Conservation (phyloP, 805 yeast species). For the Ogataea corticis region DNA sequence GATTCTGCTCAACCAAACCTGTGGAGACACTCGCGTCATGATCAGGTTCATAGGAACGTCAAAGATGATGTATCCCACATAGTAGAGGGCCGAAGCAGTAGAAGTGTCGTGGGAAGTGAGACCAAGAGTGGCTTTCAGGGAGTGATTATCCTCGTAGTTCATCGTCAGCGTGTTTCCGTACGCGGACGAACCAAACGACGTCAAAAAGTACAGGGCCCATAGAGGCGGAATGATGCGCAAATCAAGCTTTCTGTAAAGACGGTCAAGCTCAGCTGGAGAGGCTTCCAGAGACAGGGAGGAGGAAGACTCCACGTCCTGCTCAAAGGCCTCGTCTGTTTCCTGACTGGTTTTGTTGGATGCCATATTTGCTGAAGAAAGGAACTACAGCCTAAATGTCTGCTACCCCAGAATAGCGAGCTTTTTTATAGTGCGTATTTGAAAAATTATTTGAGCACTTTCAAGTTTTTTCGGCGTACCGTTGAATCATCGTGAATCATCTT, state of each 20-base stretch:
- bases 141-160: slow-evolving; percentile 64
- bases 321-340: too few relatives aligned
- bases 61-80: slow-evolving; percentile 79
- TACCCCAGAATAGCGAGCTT: neutral
- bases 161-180: slow-evolving; percentile 81
- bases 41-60: slow-evolving; percentile 86
- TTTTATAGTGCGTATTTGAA: neutral
- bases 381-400: too few relatives aligned
- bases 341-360: too few relatives aligned
- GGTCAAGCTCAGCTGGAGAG: slow-evolving; percentile 38
- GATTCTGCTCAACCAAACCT: slow-evolving; percentile 80
- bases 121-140: slow-evolving; percentile 51
- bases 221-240: slow-evolving; percentile 75
- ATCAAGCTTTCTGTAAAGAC: slow-evolving; percentile 63
- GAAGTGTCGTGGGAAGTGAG: slow-evolving; percentile 60
- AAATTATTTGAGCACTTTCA: too few relatives aligned
- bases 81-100: slow-evolving; percentile 77
- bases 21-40: slow-evolving; percentile 84
- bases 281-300: too few relatives aligned
- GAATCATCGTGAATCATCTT: slow-evolving; percentile 18
- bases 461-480: slow-evolving; percentile 8
- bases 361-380: neutral
- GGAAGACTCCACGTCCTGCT: too few relatives aligned
- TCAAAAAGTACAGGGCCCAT: slow-evolving; percentile 75
- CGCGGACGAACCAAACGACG: slow-evolving; percentile 75